These are phyloP conservation scores for Colletotrichum sp. DNA, from an alignment of 2,329 filamentous ascomycete genomes.

Conservation along the genomic window DNA sequence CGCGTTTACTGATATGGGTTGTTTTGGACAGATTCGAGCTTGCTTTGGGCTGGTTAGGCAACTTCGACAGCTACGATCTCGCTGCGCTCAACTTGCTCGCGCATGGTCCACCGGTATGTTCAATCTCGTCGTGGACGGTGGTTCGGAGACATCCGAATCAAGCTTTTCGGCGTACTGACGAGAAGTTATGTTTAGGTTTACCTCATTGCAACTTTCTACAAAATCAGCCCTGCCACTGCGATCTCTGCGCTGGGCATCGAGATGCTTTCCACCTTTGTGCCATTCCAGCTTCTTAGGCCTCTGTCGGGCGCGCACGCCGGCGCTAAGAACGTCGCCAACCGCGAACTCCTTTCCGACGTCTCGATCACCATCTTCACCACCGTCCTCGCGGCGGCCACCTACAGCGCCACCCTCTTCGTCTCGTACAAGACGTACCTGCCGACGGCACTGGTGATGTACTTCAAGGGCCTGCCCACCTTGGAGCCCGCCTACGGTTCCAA, in stretches of 20 bases:
- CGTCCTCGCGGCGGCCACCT: slow-evolving; percentile 73
- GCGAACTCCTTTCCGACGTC: slow-evolving; percentile 68
- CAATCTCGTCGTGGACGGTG: neutral
- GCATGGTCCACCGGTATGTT: slow-evolving; percentile 72
- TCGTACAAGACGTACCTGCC: slow-evolving; percentile 76
- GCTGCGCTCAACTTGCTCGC: slow-evolving; percentile 71
- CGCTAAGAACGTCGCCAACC: slow-evolving; percentile 56
- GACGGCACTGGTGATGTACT: slow-evolving; percentile 74
- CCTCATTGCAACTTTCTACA: slow-evolving; percentile 80
- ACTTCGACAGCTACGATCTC: slow-evolving; percentile 76
- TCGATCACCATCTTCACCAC: slow-evolving; percentile 68
- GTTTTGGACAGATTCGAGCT: slow-evolving; percentile 73
- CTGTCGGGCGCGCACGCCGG: slow-evolving; percentile 68
- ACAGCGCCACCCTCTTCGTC: slow-evolving; percentile 73
- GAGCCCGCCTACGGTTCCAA: slow-evolving; percentile 69
- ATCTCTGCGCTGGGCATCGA: slow-evolving; percentile 70
- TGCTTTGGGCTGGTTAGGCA: slow-evolving; percentile 73
- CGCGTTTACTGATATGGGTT: slow-evolving; percentile 44
- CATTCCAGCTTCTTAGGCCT: slow-evolving; percentile 76
- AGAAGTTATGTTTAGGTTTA: slow-evolving; percentile 57
- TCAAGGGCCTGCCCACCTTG: slow-evolving; percentile 73
- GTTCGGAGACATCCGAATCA: neutral
- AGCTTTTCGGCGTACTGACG: neutral
- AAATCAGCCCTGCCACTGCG: slow-evolving; percentile 65
- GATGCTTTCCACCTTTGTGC: slow-evolving; percentile 69